These are phyloP conservation scores for Cryptococcus sp. DNA, from an alignment of 1,284 basidiomycete species.

Conservation along the genomic window DNA sequence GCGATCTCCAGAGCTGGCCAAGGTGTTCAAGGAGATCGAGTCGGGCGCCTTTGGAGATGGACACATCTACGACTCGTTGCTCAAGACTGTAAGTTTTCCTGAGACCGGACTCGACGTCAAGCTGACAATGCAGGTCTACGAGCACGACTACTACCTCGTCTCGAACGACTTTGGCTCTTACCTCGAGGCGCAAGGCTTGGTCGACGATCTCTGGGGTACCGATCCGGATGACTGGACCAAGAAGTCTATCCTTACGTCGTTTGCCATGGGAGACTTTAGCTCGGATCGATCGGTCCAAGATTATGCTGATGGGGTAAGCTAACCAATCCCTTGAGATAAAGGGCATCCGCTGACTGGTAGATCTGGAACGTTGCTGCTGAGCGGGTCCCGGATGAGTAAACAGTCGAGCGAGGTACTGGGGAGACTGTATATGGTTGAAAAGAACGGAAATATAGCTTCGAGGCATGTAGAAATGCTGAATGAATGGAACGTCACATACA, in stretches of 20 bases:
- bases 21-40: constrained; percentile 61
- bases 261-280: constrained; percentile 88
- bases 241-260: constrained; percentile 78
- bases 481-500: constrained; percentile 1
- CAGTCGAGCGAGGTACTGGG: too few relatives aligned
- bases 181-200: constrained; percentile 71
- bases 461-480: not conserved
- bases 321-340: too few relatives aligned
- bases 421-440: too few relatives aligned
- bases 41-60: constrained; percentile 70
- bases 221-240: constrained; percentile 80
- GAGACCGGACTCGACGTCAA: not conserved
- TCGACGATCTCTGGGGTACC: constrained; percentile 71
- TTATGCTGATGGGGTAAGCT: constrained; percentile 60
- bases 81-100: constrained; percentile 28
- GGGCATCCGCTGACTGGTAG: constrained; percentile 10
- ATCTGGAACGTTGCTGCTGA: constrained; percentile 42
- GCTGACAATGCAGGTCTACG: constrained; percentile 20
- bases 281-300: constrained; percentile 84
- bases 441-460: not conserved
- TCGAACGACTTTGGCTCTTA: constrained; percentile 89
- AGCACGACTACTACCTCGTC: constrained; percentile 62
- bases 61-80: constrained; percentile 66
- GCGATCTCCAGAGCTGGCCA: constrained; percentile 70
- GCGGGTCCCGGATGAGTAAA: constrained; percentile 28